Base-by-base conservation (phyloP, 2,329 filamentous ascomycete genomes). In the Aspergillus floridensis region DNA sequence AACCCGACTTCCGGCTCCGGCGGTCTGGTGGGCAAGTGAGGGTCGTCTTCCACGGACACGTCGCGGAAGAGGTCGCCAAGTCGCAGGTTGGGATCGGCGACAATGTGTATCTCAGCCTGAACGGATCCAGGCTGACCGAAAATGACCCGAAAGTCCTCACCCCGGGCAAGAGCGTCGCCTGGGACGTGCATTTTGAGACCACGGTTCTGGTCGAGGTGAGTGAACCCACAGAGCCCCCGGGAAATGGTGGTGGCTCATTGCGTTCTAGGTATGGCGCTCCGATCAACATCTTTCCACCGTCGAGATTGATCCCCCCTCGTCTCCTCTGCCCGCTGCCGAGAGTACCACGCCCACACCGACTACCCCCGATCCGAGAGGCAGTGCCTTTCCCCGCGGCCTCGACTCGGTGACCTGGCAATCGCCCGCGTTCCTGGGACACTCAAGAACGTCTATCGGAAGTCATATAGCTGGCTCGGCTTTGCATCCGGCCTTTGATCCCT, bases 1-100 rank as follows among this genome's bases (percentile, higher is more conserved):
- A 97, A 68, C 87, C 88, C 49, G 92, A 97, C 73, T 90, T 93
- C 69, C 88, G 91, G 51, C 81, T 93, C 53, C 90, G 93, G 58
- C 86, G 86, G 63, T 81, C 83, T 46, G 88, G 85, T 65, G 93
- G 93, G 12, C 92, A 96, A 75, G 86, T 96, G 22, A 88, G 92
- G 58, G 84, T 92, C 52, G 85, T 88, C 47, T 92, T 97, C 66
- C 81, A 82, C 31, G 90, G 88, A 8, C 78, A 85, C 5, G 86
- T 87, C 64, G 93, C 91, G 16, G 86, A 86, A 67, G 84, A 84
- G 19, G 81, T 96, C 44, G 85, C 87, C 7, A 82, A 84, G 52
- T 84, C 84, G 11, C 85, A 83, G 11, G 77, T 96, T 24, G 88
- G 89, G 2, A 93, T 92, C 65, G 91, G 92, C 16, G 93, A 97